Evolutionary conservation across 768 basidiomycete species (phyloP).

Genomic region (Tricholomella constricta): DNA sequence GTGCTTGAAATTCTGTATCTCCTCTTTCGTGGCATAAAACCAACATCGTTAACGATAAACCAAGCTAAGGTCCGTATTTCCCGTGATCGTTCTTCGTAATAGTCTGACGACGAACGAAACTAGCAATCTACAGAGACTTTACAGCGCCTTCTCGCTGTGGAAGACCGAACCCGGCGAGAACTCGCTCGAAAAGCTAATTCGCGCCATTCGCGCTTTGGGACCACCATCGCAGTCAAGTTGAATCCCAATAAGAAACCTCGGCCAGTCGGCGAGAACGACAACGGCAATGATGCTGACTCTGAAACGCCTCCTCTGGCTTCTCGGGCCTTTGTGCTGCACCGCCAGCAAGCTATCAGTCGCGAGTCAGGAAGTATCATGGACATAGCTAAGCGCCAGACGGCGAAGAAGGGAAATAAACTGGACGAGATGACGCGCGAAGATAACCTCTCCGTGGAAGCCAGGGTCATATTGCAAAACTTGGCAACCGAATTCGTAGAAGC

Average conservation of each 20-base stretch:
- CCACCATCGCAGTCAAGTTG: conserved; percentile 82
- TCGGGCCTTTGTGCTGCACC: conserved; percentile 76
- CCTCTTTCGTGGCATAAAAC: conserved; percentile 78
- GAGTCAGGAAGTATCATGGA: conserved; percentile 76
- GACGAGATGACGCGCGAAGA: conserved; percentile 74
- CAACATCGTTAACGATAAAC: conserved; percentile 55
- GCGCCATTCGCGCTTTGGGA: conserved; percentile 95
- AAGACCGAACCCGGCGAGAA: conserved; percentile 65
- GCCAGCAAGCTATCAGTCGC: conserved; percentile 74
- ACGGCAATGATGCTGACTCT: conserved; percentile 24
- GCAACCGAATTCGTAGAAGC: conserved; percentile 75
- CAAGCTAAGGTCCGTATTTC: conserved; percentile 60
- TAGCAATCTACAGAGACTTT: conserved; percentile 74
- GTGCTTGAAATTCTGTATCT: conserved; percentile 93
- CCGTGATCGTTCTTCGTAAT: conserved; percentile 3
- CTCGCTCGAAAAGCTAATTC: conserved; percentile 59
- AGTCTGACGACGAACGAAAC: not conserved
- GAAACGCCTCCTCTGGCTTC: conserved; percentile 33
- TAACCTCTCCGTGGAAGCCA: conserved; percentile 66
- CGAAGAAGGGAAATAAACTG: conserved; percentile 58
- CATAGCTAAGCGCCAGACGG: conserved; percentile 59
- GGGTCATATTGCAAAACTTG: conserved; percentile 63
- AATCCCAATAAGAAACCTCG: conserved; percentile 54
- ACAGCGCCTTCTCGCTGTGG: conserved; percentile 73
- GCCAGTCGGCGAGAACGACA: conserved; percentile 11